Conservation (phyloP, 257 asterid genomes). For the Ehretia macrophylla region DNA sequence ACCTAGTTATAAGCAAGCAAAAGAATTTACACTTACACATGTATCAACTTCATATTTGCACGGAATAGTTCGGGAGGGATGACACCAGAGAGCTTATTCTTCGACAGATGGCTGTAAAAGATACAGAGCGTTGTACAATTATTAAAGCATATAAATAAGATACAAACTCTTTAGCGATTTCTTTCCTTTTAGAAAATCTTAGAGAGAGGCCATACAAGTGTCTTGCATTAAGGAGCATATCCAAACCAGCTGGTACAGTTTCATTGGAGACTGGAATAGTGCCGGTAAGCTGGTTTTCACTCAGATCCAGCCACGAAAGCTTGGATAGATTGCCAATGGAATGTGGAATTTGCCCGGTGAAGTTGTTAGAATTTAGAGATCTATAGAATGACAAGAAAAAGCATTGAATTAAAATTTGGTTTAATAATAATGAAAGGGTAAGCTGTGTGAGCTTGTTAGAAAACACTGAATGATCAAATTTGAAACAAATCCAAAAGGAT, state of each 20-base stretch:
- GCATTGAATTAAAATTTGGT: background rate
- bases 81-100: conserved; percentile 63
- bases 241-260: conserved; percentile 49
- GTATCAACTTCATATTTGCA: conserved; percentile 61
- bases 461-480: background rate
- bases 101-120: conserved; percentile 67
- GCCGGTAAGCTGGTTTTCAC: conserved; percentile 63
- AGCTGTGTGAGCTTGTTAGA: background rate
- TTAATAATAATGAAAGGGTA: background rate
- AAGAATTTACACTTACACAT: conserved; percentile 48
- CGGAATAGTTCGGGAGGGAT: conserved; percentile 55
- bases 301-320: conserved; percentile 87
- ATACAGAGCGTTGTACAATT: background rate
- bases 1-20: background rate
- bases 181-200: background rate
- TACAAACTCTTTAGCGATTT: background rate
- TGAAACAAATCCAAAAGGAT: conserved; percentile 1
- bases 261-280: conserved; percentile 62
- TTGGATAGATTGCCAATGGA: conserved; percentile 62
- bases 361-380: conserved; percentile 58
- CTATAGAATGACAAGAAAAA: conserved; percentile 26
- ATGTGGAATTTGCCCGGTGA: conserved; percentile 70
- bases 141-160: background rate
- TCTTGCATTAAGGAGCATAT: conserved; percentile 49
- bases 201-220: conserved; percentile 54